phyloP scores from a whole-genome alignment of 208 protist species.

The Trypanosoma mega region DNA sequence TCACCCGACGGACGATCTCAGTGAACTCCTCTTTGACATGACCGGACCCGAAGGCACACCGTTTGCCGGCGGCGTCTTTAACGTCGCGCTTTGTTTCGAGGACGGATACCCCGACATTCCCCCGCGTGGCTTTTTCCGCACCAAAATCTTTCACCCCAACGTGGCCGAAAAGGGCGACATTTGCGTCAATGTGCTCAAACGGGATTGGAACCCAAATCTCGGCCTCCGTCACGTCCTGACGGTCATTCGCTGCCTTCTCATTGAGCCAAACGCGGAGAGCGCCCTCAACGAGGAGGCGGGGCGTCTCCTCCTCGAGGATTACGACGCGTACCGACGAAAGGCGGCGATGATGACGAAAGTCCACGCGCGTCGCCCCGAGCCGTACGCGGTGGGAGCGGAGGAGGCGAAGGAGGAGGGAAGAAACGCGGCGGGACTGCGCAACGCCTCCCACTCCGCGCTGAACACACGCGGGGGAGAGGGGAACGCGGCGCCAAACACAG shows the following conservation, averaged over 20 bases:
- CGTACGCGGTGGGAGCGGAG: slow-evolving; percentile 10
- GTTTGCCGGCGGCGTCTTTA: slow-evolving; percentile 94
- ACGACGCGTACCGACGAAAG: slow-evolving; percentile 80
- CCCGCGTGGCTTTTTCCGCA: slow-evolving; percentile 97
- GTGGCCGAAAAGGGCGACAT: slow-evolving; percentile 97
- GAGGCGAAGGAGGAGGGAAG: not conserved
- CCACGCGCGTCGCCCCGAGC: slow-evolving; percentile 39
- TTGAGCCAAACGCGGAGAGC: slow-evolving; percentile 98
- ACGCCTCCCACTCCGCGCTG: slow-evolving; percentile 3
- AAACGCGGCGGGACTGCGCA: not conserved
- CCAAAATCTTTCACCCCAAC: slow-evolving; percentile 99
- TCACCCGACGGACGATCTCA: slow-evolving; percentile 87
- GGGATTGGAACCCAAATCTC: slow-evolving; percentile 94
- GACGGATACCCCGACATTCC: slow-evolving; percentile 94
- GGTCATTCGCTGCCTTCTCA: slow-evolving; percentile 96
- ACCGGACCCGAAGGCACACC: slow-evolving; percentile 95
- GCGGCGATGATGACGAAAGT: slow-evolving; percentile 80
- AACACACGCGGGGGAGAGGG: not conserved
- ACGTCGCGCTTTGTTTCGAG: slow-evolving; percentile 90
- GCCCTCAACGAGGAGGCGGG: slow-evolving; percentile 99
- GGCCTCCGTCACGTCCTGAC: slow-evolving; percentile 96
- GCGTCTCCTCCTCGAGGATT: slow-evolving; percentile 96
- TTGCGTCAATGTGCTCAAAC: slow-evolving; percentile 99
- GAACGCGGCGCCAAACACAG: not conserved
- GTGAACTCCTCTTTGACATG: slow-evolving; percentile 91